Evolutionary conservation across 73 alveolate genomes (phyloP).

Genomic region (Paramecium biaurelia): DNA sequence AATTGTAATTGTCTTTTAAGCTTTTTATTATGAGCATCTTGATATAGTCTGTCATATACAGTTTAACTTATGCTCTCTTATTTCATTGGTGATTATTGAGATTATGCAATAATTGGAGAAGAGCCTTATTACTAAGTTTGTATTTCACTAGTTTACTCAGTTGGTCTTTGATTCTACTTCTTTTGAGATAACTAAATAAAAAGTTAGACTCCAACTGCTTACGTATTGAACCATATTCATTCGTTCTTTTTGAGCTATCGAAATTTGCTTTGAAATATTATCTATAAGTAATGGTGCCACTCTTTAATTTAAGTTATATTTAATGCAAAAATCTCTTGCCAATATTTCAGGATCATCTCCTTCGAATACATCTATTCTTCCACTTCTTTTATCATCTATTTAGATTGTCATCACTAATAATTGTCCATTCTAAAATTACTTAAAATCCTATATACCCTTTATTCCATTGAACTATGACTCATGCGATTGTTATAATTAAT

Average conservation of each 20-base stretch:
- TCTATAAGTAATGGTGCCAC: slow-evolving; percentile 15
- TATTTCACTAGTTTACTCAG: background rate
- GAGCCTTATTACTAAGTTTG: background rate
- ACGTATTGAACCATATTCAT: slow-evolving; percentile 28
- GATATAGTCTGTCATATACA: slow-evolving; percentile 40
- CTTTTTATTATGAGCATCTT: slow-evolving; percentile 44
- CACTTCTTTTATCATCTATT: slow-evolving; percentile 41
- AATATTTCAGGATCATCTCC: slow-evolving; percentile 48
- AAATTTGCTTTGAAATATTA: background rate
- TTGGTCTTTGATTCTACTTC: background rate
- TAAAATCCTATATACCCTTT: background rate
- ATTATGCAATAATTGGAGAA: background rate
- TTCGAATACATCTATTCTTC: slow-evolving; percentile 17
- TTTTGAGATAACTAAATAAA: slow-evolving; percentile 15
- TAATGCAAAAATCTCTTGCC: slow-evolving; percentile 52
- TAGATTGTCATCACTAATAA: slow-evolving; percentile 25
- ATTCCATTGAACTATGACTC: slow-evolving; percentile 12
- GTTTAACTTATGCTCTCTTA: slow-evolving; percentile 1
- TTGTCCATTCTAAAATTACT: background rate
- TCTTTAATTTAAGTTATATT: slow-evolving; percentile 13
- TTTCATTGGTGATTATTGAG: background rate
- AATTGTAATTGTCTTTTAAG: background rate
- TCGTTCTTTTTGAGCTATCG: background rate
- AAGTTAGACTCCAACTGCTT: background rate
- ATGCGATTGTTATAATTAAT: slow-evolving; percentile 3